phyloP scores from a whole-genome alignment of 768 basidiomycete species.

The Tephrocybe rancida region DNA sequence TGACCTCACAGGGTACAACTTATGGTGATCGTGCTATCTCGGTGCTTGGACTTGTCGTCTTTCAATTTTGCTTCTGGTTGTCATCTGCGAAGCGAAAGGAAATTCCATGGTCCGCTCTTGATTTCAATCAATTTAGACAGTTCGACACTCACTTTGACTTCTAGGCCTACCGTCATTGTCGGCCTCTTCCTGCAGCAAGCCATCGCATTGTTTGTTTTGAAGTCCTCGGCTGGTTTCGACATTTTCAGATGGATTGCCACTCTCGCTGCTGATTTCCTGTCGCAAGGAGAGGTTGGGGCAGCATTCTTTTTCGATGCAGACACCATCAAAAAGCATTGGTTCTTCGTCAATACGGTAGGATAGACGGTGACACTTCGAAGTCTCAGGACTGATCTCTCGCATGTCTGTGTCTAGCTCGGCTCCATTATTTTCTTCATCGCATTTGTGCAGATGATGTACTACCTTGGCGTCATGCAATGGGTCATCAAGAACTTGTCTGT shows the following conservation, averaged over 20 bases:
- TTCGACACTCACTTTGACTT: slow-evolving; percentile 1
- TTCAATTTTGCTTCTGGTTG: slow-evolving; percentile 76
- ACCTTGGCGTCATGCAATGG: slow-evolving; percentile 94
- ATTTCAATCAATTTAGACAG: slow-evolving; percentile 1
- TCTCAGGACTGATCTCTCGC: slow-evolving; percentile 1
- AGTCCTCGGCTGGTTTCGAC: slow-evolving; percentile 77
- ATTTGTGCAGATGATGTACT: slow-evolving; percentile 90
- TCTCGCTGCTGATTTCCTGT: slow-evolving; percentile 80
- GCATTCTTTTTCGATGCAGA: slow-evolving; percentile 81
- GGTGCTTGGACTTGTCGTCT: slow-evolving; percentile 76
- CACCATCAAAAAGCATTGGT: slow-evolving; percentile 72
- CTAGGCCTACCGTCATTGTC: slow-evolving; percentile 84
- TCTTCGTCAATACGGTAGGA: slow-evolving; percentile 79
- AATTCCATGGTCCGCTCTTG: slow-evolving; percentile 69
- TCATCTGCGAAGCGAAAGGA: slow-evolving; percentile 62
- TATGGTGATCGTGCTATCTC: slow-evolving; percentile 84
- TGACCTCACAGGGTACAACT: slow-evolving; percentile 39
- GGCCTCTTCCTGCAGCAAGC: slow-evolving; percentile 85
- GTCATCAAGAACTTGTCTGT: slow-evolving; percentile 77
- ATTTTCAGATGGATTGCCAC: slow-evolving; percentile 85
- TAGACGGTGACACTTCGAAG: not conserved
- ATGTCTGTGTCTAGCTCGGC: slow-evolving; percentile 44
- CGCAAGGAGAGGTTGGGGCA: slow-evolving; percentile 68
- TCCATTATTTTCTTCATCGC: slow-evolving; percentile 95
- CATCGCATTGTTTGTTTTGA: slow-evolving; percentile 89